Evolutionary conservation across 768 basidiomycete genomes (phyloP).

Genomic region (Auricularia sp.): DNA sequence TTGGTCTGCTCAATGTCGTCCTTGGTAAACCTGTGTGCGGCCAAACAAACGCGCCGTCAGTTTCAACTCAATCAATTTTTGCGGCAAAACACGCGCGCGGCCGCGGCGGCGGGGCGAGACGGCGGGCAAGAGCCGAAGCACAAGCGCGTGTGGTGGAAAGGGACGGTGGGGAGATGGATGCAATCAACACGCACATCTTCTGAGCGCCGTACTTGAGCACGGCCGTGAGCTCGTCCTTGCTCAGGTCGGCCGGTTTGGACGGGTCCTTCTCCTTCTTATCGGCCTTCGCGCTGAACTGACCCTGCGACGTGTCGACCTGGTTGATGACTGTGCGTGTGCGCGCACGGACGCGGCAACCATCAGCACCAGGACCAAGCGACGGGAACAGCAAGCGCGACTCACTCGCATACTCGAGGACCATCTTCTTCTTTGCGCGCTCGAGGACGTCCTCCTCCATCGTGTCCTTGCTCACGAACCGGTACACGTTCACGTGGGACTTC

Average conservation of each 20-base stretch:
- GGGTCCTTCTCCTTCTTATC: slow-evolving; percentile 49
- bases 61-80: background rate
- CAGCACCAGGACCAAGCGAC: background rate
- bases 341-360: background rate
- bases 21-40: slow-evolving; percentile 74
- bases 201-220: slow-evolving; percentile 98
- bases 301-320: slow-evolving; percentile 98
- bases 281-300: slow-evolving; percentile 80
- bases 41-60: background rate
- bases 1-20: slow-evolving; percentile 87
- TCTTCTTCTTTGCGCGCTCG: slow-evolving; percentile 97
- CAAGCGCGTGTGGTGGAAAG: background rate
- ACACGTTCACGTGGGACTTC: slow-evolving; percentile 96
- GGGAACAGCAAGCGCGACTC: slow-evolving; percentile 26
- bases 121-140: background rate
- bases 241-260: slow-evolving; percentile 70
- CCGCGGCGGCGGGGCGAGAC: background rate
- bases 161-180: slow-evolving; percentile 7
- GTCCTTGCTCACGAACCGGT: slow-evolving; percentile 96
- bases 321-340: slow-evolving; percentile 71
- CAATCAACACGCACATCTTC: slow-evolving; percentile 60
- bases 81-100: background rate
- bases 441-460: slow-evolving; percentile 99
- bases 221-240: slow-evolving; percentile 93
- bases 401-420: slow-evolving; percentile 99